phyloP scores from a whole-genome alignment of 2,329 filamentous ascomycete species.

The Apiospora aurea region DNA sequence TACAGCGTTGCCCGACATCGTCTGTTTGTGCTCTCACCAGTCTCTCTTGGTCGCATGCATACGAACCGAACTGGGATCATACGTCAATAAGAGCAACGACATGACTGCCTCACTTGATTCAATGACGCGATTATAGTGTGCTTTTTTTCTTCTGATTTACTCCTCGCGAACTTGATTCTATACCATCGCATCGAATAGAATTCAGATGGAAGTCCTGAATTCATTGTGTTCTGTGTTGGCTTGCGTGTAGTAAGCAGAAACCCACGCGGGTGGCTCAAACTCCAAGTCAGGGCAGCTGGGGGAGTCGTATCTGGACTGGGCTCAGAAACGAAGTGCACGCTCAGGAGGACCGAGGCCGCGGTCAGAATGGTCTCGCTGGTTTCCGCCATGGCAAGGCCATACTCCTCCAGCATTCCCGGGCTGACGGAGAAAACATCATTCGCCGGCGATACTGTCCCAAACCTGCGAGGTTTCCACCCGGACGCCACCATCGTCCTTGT shows the following conservation, averaged over 20 bases:
- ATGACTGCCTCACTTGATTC: background rate
- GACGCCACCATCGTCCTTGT: conserved; percentile 75
- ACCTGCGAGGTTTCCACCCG: conserved; percentile 55
- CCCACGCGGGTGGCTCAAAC: background rate
- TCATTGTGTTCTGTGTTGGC: background rate
- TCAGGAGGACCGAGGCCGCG: background rate
- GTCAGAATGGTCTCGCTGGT: conserved; percentile 1
- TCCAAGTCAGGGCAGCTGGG: background rate
- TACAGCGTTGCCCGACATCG: background rate
- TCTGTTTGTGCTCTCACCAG: conserved; percentile 15
- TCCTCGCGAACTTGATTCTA: background rate
- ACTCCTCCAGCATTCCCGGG: conserved; percentile 6
- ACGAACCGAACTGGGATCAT: background rate
- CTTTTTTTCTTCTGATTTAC: background rate
- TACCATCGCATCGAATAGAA: background rate
- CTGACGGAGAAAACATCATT: conserved; percentile 5
- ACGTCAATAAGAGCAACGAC: background rate
- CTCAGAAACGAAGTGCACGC: background rate
- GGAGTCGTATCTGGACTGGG: background rate
- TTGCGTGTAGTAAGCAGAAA: conserved; percentile 9
- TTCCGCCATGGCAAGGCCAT: background rate
- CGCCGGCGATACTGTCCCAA: conserved; percentile 33
- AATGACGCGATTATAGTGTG: background rate
- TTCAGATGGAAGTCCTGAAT: conserved; percentile 20
- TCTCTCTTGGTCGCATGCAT: background rate